A percentile compares a stretch with the other conserved stretches of the same genome.
Evolutionary conservation across 2,329 filamentous ascomycete genomes (phyloP).

Genomic region (Hirsutella minnesotensis): DNA sequence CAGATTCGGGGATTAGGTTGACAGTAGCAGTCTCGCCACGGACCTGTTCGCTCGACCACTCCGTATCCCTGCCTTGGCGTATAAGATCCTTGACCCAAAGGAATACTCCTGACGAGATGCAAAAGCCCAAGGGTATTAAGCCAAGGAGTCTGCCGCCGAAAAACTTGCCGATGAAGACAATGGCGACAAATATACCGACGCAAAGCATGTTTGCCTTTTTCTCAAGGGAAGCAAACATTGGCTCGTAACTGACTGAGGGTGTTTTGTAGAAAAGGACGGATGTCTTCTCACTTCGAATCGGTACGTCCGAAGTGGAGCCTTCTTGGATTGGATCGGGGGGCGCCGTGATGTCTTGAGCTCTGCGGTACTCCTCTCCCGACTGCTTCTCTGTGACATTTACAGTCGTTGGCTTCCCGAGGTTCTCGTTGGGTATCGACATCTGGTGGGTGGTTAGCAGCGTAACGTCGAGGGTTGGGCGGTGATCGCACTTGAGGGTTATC

Average conservation of each 20-base stretch:
- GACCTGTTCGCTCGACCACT: conserved; percentile 81
- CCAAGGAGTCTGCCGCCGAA: conserved; percentile 71
- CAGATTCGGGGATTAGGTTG: conserved; percentile 85
- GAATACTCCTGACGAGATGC: conserved; percentile 66
- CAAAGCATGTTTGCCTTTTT: conserved; percentile 61
- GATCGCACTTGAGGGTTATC: conserved; percentile 53
- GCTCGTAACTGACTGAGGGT: conserved; percentile 78
- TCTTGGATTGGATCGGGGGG: conserved; percentile 77
- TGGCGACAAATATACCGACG: conserved; percentile 56
- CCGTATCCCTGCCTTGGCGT: conserved; percentile 65
- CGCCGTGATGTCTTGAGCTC: conserved; percentile 79
- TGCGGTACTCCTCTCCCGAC: conserved; percentile 66
- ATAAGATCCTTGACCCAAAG: conserved; percentile 86
- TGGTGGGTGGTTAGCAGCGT: conserved; percentile 18
- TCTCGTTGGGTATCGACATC: conserved; percentile 82
- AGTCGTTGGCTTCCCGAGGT: conserved; percentile 63
- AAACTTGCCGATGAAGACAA: conserved; percentile 65
- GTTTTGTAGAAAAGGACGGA: conserved; percentile 95
- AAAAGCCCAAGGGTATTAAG: conserved; percentile 60
- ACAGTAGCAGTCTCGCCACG: conserved; percentile 76
- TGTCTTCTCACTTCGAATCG: conserved; percentile 92
- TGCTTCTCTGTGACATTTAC: conserved; percentile 61
- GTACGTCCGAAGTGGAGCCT: conserved; percentile 82
- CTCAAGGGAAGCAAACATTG: conserved; percentile 71
- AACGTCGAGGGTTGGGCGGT: background rate